Base-by-base conservation (phyloP, 2,329 filamentous ascomycete species). In the Curvularia eragrostidis region DNA sequence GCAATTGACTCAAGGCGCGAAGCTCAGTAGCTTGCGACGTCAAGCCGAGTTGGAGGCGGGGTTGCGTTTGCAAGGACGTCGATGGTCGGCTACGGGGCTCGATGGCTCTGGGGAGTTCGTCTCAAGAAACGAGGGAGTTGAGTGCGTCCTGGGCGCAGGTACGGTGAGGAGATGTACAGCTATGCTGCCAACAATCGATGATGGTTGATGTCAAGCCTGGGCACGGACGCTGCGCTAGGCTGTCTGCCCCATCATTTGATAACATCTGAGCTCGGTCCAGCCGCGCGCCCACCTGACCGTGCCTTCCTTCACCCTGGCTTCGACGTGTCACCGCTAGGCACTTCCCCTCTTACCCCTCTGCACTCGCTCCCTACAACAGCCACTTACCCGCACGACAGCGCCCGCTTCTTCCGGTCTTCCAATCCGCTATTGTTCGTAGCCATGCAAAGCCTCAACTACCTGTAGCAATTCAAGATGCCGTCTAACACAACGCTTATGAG, bases 171-270 rank as follows among this genome's bases (percentile, higher is more conserved):
- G 49, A 30, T 38, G 55, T 50, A 34, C 32, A 53, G 55, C 51
- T 54, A 41, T 38, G 44, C 32, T 54, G 30, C 51, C 46, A 54
- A 41, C 47, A 39, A 54, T 54, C 44, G 55, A 58, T 58, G 46
- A 58, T 58, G 51, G 32, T 54, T 50, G 51, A 58, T 58, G 55
- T 58, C 51, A 54, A 54, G 28, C 21, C 53, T 44, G 34, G 24
- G 55, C 55, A 54, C 55, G 46, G 51, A 26, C 55, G 26, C 12
- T 1, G 19, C 55, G 55, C 55, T 58, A 58, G 24, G 24, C 26
- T 24, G 30, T 19, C 32, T 46, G 55, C 36, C 55, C 50, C 48
- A 52, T 46, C 44, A 21, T 50, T 48, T 55, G 53, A 52, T 43
- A 21, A 49, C 47, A 49, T 24, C 23, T 38, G 47, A 49, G 47